Evolutionary conservation across 257 asterid genomes (phyloP), one percentile per base, ranked within the genome.

Genomic region (Primulina huaijiensis): DNA sequence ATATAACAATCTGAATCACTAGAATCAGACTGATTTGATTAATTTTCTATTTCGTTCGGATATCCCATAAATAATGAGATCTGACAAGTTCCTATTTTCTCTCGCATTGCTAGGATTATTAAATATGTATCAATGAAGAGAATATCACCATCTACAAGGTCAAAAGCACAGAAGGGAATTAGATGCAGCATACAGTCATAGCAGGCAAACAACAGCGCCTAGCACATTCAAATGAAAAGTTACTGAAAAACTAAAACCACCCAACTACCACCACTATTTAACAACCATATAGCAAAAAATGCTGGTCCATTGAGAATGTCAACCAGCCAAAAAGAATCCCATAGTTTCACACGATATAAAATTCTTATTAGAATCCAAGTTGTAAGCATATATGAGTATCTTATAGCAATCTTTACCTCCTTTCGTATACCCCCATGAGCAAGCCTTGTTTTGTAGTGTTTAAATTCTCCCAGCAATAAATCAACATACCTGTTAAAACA

Each of bases 401-500:
- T 21, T 68, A 61, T 56, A 60, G 35, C 61, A 46, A 58, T 33
- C 62, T 56, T 69, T 94, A 89, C 99, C 97, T 94, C 98, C 80
- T 85, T 88, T 64, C 80, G 81, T 61, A 94, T 85, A 67, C 88
- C 97, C 69, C 92, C 98, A 69, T 92, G 96, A 68, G 90, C 92
- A 80, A 94, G 82, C 86, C 98, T 84, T 68, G 99, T 94, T 78
- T 84, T 94, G 87, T 85, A 94, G 85, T 94, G 99, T 88, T 91
- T 94, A 77, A 91, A 89, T 80, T 94, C 99, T 70, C 99, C 99
- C 75, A 94, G 86, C 81, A 94, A 74, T 74, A 94, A 82, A 85
- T 94, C 99, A 68, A 94, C 99, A 81, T 94, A 94, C 81, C 99
- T 93, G 79, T 69, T 59, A 74, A 73, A 70, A 82, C 70, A 69